These are phyloP conservation scores for Phytophthora pinifolia DNA, from an alignment of 352 stramenopile genomes.

Conservation along the genomic window DNA sequence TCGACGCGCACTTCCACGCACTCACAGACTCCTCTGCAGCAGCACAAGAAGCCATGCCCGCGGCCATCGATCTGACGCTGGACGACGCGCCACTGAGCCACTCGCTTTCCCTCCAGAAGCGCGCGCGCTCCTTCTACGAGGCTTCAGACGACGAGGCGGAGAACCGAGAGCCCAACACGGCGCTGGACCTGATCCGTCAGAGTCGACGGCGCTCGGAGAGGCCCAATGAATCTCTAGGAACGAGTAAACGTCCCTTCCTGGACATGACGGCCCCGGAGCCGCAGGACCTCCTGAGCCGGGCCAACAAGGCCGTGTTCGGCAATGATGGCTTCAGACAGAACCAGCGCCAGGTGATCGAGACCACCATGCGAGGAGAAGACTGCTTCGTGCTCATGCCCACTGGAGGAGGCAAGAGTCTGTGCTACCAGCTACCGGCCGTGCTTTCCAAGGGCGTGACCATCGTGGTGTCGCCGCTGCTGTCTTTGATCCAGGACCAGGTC, in stretches of 20 bases:
- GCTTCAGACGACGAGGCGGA: slow-evolving; percentile 52
- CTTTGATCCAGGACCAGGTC: slow-evolving; percentile 95
- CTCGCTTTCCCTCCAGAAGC: slow-evolving; percentile 4
- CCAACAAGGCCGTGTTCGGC: slow-evolving; percentile 69
- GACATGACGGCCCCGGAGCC: neutral
- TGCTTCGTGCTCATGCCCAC: slow-evolving; percentile 96
- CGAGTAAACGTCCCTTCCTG: slow-evolving; percentile 11
- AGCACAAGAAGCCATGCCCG: slow-evolving; percentile 5
- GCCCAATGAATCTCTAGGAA: slow-evolving; percentile 11
- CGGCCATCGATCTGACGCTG: slow-evolving; percentile 51
- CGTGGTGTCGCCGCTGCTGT: slow-evolving; percentile 93
- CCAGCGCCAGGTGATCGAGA: slow-evolving; percentile 92
- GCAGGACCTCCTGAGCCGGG: slow-evolving; percentile 45
- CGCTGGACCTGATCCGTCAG: slow-evolving; percentile 51
- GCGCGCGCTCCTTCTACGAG: slow-evolving; percentile 49
- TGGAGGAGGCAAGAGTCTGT: slow-evolving; percentile 91
- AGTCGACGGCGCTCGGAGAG: slow-evolving; percentile 8
- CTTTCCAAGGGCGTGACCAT: slow-evolving; percentile 85
- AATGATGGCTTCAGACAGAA: slow-evolving; percentile 89
- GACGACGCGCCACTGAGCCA: slow-evolving; percentile 9
- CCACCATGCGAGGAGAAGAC: slow-evolving; percentile 89
- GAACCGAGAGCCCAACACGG: slow-evolving; percentile 52
- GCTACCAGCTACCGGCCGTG: slow-evolving; percentile 87
- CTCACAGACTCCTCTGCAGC: slow-evolving; percentile 8
- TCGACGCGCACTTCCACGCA: slow-evolving; percentile 62